Conservation (phyloP, 768 basidiomycete genomes). For the Macrolepiota albuminosa region DNA sequence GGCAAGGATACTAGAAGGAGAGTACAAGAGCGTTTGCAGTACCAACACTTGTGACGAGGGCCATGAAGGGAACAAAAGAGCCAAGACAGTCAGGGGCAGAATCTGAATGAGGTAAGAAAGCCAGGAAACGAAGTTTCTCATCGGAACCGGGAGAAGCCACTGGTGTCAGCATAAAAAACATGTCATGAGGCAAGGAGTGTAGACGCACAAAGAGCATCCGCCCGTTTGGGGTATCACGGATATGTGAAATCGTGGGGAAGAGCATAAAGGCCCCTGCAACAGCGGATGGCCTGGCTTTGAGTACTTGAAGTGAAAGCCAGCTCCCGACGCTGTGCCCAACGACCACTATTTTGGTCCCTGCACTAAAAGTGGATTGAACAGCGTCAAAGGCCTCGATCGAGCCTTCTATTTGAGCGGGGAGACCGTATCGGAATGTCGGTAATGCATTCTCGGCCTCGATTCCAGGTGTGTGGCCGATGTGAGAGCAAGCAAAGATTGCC, state of each 20-base stretch:
- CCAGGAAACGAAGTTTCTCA: conserved; percentile 33
- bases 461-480: conserved; percentile 58
- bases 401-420: conserved; percentile 49
- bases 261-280: conserved; percentile 51
- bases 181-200: neutral
- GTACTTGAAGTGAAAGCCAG: conserved; percentile 60
- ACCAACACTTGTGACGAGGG: conserved; percentile 41
- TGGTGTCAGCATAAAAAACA: conserved; percentile 15
- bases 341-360: conserved; percentile 37
- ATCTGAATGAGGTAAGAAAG: conserved; percentile 42
- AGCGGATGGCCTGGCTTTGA: conserved; percentile 38
- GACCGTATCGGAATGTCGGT: conserved; percentile 23
- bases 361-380: conserved; percentile 26
- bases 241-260: conserved; percentile 66
- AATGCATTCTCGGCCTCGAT: conserved; percentile 19
- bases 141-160: conserved; percentile 47
- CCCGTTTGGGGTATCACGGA: conserved; percentile 64
- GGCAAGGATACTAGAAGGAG: conserved; percentile 46
- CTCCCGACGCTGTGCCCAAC: conserved; percentile 70
- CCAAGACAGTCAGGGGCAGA: conserved; percentile 33
- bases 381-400: conserved; percentile 52
- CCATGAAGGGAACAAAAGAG: conserved; percentile 44
- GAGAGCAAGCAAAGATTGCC: conserved; percentile 56
- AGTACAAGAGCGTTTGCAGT: conserved; percentile 45
- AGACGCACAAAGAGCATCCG: conserved; percentile 48